Evolutionary conservation across 2,329 filamentous ascomycete species (phyloP), one percentile per base, ranked within the genome.

Genomic region (Polychaeton citri): DNA sequence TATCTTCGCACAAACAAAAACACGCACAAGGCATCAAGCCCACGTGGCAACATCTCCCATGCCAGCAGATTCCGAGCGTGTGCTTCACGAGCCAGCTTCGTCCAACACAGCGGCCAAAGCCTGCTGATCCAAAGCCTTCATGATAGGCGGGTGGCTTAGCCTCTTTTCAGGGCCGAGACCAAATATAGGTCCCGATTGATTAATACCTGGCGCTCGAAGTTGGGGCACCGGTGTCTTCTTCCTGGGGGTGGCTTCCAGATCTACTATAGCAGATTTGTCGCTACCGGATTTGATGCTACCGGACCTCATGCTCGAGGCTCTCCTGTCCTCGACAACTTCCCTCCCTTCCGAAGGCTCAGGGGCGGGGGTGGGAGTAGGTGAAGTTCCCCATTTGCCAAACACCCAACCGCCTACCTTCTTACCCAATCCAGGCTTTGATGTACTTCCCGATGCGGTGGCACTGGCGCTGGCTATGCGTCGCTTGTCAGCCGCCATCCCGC

Each of bases 181-280:
- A 0, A 80, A 74, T 30, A 90, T 79, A 0, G 74, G 68, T 0
- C 83, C 83, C 1, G 73, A 69, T 52, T 88, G 83, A 49, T 90
- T 90, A 52, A 90, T 84, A 0, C 83, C 83, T 1, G 81, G 72
- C 4, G 71, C 60, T 30, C 82, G 67, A 30, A 63, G 37, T 38
- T 52, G 63, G 21, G 60, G 36, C 12, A 15, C 5, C 8, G 61
- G 58, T 37, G 44, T 59, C 39, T 61, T 45, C 28, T 47, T 44
- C 34, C 55, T 51, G 8, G 60, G 53, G 17, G 56, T 55, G 21
- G 51, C 53, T 21, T 58, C 49, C 12, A 50, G 38, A 48, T 52
- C 38, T 36, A 47, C 43, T 31, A 43, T 44, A 16, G 33, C 35
- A 15, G 41, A 36, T 18, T 41, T 36, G 15, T 36, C 19, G 2